Conservation (phyloP, 164 flowering plant species). For the Liquidambar formosana region DNA sequence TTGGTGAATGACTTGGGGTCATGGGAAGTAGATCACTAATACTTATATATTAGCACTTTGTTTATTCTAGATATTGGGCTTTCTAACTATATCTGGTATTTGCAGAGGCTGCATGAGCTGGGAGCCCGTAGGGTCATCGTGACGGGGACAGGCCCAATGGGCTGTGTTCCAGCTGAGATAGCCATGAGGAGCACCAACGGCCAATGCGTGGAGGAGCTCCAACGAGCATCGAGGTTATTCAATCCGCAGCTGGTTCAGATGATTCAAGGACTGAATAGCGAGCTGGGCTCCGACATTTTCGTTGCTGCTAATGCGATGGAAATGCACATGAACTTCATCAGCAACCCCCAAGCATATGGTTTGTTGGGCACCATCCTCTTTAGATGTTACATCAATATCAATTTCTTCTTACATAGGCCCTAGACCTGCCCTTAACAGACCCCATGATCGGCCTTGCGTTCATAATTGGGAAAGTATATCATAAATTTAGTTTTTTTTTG, state of each 20-base stretch:
- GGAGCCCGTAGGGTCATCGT: constrained; percentile 75
- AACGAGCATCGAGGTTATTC: constrained; percentile 52
- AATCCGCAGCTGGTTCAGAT: constrained; percentile 58
- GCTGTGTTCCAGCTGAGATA: constrained; percentile 73
- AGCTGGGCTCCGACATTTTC: constrained; percentile 50
- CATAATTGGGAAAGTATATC: no score
- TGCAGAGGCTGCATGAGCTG: constrained; percentile 62
- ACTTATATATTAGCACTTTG: no score
- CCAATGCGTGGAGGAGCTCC: constrained; percentile 47
- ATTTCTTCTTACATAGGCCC: no score
- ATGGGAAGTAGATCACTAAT: no score
- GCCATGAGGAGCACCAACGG: constrained; percentile 57
- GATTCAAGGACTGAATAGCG: constrained; percentile 48
- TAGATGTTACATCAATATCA: neutral
- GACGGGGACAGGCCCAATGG: constrained; percentile 86
- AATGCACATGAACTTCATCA: constrained; percentile 54
- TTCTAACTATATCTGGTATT: no score
- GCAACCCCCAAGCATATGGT: constrained; percentile 60
- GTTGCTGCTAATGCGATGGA: constrained; percentile 40
- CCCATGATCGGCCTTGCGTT: no score
- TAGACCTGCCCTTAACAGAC: no score
- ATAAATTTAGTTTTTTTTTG: no score
- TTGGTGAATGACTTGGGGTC: no score
- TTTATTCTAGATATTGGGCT: no score
- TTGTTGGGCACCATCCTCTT: neutral